Percentiles rank a stretch among this genome's conserved stretches.
phyloP scores from a whole-genome alignment of 768 basidiomycete species.

The Russula emetica region DNA sequence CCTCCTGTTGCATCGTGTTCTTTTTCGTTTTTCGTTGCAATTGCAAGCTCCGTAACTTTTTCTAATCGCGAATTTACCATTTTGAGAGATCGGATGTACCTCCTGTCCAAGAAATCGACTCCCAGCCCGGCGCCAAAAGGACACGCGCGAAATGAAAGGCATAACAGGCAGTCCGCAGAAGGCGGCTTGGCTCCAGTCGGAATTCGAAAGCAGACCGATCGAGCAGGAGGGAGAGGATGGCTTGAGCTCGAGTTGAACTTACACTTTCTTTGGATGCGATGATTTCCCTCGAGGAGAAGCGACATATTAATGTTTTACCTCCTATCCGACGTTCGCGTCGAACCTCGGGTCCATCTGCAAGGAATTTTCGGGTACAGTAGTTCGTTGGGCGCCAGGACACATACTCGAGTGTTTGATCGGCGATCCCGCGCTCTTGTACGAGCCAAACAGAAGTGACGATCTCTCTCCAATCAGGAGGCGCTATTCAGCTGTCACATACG shows the following conservation, averaged over 20 bases:
- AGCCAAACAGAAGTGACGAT: constrained; percentile 40
- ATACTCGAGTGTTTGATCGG: constrained; percentile 45
- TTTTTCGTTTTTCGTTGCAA: constrained; percentile 1
- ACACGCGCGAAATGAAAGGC: constrained; percentile 23
- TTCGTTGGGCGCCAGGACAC: constrained; percentile 10
- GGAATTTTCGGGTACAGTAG: constrained; percentile 15
- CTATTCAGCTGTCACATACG: constrained; percentile 43
- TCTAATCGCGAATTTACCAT: constrained; percentile 12
- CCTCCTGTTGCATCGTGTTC: constrained; percentile 18
- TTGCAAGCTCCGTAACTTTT: constrained; percentile 19
- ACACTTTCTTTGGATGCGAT: constrained; percentile 41
- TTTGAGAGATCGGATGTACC: neutral
- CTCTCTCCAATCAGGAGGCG: constrained; percentile 35
- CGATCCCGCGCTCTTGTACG: constrained; percentile 47
- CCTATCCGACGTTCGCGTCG: constrained; percentile 34
- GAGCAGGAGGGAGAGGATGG: constrained; percentile 1
- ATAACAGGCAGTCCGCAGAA: constrained; percentile 26
- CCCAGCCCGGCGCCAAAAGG: constrained; percentile 17
- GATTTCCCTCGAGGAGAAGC: constrained; percentile 39
- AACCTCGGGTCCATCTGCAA: constrained; percentile 30
- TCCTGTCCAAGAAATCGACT: constrained; percentile 10
- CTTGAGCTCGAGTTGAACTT: constrained; percentile 12
- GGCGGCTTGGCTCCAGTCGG: constrained; percentile 27
- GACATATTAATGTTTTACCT: constrained; percentile 39
- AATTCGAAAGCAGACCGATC: constrained; percentile 17